Percentiles rank a stretch among this genome's conserved stretches.
Evolutionary conservation across 2,329 filamentous ascomycete species (phyloP).

Genomic region (Aspergillus tubingensis): DNA sequence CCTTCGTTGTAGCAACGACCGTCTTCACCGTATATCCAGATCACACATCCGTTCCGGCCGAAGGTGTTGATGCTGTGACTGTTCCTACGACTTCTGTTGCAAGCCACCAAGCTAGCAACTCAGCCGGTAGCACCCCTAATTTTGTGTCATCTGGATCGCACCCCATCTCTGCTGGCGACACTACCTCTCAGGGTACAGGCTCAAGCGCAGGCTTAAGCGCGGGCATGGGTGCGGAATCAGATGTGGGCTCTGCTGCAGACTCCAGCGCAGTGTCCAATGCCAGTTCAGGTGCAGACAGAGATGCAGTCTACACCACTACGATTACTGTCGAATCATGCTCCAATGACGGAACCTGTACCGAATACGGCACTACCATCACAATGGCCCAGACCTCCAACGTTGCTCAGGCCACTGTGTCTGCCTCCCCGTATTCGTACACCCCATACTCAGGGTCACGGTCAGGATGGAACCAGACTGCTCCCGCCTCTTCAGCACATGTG

Average conservation of each 20-base stretch:
- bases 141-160: not conserved
- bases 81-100: not conserved
- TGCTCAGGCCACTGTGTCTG: not conserved
- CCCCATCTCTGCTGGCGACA: too few species aligned
- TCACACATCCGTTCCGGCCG: not conserved
- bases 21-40: not conserved
- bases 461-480: not conserved
- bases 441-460: not conserved
- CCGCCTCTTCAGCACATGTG: not conserved
- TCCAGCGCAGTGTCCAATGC: not conserved
- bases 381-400: slow-evolving; percentile 12
- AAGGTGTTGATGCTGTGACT: not conserved
- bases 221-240: not conserved
- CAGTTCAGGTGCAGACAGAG: not conserved
- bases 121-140: not conserved
- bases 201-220: not conserved
- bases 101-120: not conserved
- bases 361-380: slow-evolving; percentile 19
- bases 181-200: not conserved
- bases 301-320: slow-evolving; percentile 8
- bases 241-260: not conserved
- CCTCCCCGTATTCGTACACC: not conserved
- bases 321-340: slow-evolving; percentile 19
- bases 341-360: slow-evolving; percentile 18
- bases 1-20: not conserved